Percentiles rank a stretch among this genome's conserved stretches.
Conservation (phyloP, 2,329 filamentous ascomycete species). For the Apiospora marii region DNA sequence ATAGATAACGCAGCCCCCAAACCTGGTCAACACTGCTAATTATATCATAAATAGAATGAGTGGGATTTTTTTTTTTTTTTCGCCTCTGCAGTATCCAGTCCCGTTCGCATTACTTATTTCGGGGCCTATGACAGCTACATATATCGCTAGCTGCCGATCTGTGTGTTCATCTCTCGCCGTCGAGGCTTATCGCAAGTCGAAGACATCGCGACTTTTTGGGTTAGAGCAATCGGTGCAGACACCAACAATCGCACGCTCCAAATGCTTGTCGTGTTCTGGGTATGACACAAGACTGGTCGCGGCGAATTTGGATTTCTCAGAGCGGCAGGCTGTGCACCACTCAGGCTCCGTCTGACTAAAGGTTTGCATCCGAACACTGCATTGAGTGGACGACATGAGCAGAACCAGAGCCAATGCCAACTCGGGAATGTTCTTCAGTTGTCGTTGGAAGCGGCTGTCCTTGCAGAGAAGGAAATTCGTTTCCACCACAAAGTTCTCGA, state of each 20-base stretch:
- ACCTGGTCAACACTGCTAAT: too few species aligned
- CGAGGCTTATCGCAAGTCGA: too few species aligned
- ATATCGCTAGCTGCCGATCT: too few species aligned
- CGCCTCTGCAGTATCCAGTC: too few species aligned
- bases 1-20: background rate
- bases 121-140: too few species aligned
- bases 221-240: background rate
- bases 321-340: background rate
- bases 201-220: too few species aligned
- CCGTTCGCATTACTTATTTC: too few species aligned
- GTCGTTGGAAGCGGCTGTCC: background rate
- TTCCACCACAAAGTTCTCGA: background rate
- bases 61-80: too few species aligned
- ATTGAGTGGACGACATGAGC: background rate
- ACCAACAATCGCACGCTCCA: background rate
- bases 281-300: background rate
- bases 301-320: background rate
- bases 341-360: background rate
- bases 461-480: background rate
- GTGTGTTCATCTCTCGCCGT: too few species aligned
- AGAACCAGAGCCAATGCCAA: background rate
- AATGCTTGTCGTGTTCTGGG: background rate
- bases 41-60: too few species aligned
- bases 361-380: background rate
- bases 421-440: background rate